phyloP scores from a whole-genome alignment of 306 rosid species.

The Cyamopsis tetragonoloba region DNA sequence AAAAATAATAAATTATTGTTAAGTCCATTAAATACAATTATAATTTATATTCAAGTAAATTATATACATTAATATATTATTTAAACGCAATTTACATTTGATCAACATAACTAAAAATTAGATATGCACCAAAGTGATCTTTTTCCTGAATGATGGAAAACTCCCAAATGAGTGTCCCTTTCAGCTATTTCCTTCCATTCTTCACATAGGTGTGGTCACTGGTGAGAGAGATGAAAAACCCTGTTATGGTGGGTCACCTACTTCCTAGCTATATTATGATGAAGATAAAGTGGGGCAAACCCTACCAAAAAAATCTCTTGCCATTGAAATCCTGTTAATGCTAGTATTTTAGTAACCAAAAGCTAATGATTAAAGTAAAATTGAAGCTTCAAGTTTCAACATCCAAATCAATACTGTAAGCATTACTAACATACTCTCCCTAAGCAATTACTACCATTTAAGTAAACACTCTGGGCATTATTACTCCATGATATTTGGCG shows the following conservation, averaged over 20 bases:
- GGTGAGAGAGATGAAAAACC: constrained; percentile 41
- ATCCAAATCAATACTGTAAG: neutral
- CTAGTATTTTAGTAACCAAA: neutral
- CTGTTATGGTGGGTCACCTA: constrained; percentile 52
- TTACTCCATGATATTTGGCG: constrained; percentile 7
- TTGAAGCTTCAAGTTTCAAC: constrained; percentile 30
- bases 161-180: constrained; percentile 35
- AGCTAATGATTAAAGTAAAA: constrained; percentile 17
- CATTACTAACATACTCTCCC: too few relatives aligned
- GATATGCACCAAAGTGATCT: too few relatives aligned
- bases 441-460: too few relatives aligned
- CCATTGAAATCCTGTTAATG: neutral
- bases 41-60: too few relatives aligned
- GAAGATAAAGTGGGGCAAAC: constrained; percentile 47
- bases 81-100: too few relatives aligned
- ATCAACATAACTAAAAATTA: too few relatives aligned
- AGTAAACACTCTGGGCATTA: constrained; percentile 34
- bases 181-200: constrained; percentile 20
- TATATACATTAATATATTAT: too few relatives aligned
- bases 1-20: too few relatives aligned
- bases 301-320: constrained; percentile 6
- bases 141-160: constrained; percentile 37
- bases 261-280: constrained; percentile 19
- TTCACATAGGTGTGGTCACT: neutral
- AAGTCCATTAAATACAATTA: too few relatives aligned